A percentile compares a stretch with the other conserved stretches of the same genome.
Evolutionary conservation across 495 filamentous ascomycete species (phyloP).

Genomic region (Daldinia decipiens): DNA sequence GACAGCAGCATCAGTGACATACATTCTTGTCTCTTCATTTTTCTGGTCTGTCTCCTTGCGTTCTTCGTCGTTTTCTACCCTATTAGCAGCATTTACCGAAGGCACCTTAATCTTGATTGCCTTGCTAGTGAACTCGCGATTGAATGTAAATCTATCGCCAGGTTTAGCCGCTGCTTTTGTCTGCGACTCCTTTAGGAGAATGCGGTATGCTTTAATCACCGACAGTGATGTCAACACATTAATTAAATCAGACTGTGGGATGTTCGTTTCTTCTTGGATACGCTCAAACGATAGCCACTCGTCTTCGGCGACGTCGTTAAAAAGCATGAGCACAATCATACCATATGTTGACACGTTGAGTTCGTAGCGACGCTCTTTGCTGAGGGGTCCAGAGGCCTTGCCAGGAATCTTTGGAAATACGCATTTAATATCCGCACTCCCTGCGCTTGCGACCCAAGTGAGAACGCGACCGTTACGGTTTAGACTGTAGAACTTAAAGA

Average conservation of each 20-base stretch:
- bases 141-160: constrained; percentile 85
- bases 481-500: constrained; percentile 88
- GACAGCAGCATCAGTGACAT: constrained; percentile 86
- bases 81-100: constrained; percentile 78
- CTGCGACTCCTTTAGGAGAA: constrained; percentile 85
- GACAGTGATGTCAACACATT: constrained; percentile 87
- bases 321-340: constrained; percentile 89
- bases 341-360: constrained; percentile 92
- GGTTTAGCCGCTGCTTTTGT: constrained; percentile 77
- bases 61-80: constrained; percentile 86
- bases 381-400: constrained; percentile 69
- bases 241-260: constrained; percentile 79
- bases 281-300: constrained; percentile 81
- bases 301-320: constrained; percentile 78
- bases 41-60: constrained; percentile 87
- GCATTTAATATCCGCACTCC: constrained; percentile 86
- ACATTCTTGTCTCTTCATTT: constrained; percentile 80
- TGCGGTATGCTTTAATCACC: constrained; percentile 82
- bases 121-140: constrained; percentile 82
- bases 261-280: constrained; percentile 83
- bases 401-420: constrained; percentile 73
- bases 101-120: constrained; percentile 82
- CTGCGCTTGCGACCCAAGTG: constrained; percentile 76
- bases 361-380: constrained; percentile 82
- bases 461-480: constrained; percentile 88